A percentile compares a stretch with the other conserved stretches of the same genome.
Conservation (phyloP, 192 early-diverging fungal species). For the Coemansia sp. region DNA sequence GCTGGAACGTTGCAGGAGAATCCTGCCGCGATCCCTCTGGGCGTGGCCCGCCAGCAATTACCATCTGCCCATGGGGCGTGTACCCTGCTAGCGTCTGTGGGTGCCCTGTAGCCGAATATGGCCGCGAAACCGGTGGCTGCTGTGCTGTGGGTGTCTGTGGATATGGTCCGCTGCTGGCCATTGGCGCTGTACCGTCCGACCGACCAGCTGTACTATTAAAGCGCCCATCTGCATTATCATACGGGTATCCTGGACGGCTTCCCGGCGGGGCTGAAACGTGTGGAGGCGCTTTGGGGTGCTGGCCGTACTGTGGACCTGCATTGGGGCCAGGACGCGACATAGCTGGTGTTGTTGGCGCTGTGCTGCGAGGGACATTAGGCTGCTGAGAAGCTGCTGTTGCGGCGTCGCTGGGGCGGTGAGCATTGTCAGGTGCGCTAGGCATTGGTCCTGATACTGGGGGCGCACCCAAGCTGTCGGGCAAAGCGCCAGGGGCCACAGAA, state of each 20-base stretch:
- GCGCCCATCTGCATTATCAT: constrained; percentile 28
- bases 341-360: constrained; percentile 10
- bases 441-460: constrained; percentile 21
- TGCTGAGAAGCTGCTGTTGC: constrained; percentile 3
- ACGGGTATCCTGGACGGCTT: constrained; percentile 29
- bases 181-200: constrained; percentile 6
- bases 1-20: constrained; percentile 29
- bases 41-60: constrained; percentile 24
- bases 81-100: constrained; percentile 17
- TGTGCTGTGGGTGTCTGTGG: constrained; percentile 27
- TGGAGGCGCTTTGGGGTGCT: constrained; percentile 9
- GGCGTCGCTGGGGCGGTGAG: constrained; percentile 16
- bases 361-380: constrained; percentile 5
- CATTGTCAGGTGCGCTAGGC: constrained; percentile 24
- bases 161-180: constrained; percentile 23
- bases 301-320: neutral
- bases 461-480: constrained; percentile 39
- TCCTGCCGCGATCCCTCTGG: constrained; percentile 35
- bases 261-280: constrained; percentile 5
- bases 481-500: constrained; percentile 22
- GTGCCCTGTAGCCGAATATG: constrained; percentile 23
- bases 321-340: constrained; percentile 4
- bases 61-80: constrained; percentile 12
- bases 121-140: constrained; percentile 20
- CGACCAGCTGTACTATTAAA: neutral